Percentiles rank a stretch among this genome's conserved stretches.
Conservation (phyloP, 2,329 filamentous ascomycete genomes). For the Pestalotiopsis fici region DNA sequence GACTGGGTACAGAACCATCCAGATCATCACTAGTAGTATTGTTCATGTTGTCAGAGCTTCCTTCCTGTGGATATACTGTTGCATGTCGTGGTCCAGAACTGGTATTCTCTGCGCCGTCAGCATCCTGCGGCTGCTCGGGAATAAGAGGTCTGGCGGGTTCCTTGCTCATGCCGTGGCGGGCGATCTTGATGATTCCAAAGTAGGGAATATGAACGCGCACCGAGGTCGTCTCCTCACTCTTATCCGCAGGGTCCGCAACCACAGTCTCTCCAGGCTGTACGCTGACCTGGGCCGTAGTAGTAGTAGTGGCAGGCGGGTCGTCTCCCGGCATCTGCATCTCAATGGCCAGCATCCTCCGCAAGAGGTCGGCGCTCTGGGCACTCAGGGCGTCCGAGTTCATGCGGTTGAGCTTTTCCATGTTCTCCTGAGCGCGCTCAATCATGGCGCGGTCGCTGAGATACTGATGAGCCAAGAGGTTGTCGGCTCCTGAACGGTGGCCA, state of each 20-base stretch:
- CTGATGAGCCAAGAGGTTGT: conserved; percentile 12
- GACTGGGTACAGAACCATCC: background rate
- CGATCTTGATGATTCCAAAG: conserved; percentile 35
- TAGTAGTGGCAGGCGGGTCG: conserved; percentile 13
- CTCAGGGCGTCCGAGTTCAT: conserved; percentile 28
- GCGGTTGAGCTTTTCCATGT: conserved; percentile 17
- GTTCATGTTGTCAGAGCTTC: background rate
- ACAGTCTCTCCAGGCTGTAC: background rate
- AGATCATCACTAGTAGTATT: background rate
- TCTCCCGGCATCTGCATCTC: conserved; percentile 31
- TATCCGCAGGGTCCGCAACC: conserved; percentile 13
- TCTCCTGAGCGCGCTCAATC: conserved; percentile 9
- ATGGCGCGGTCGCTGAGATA: conserved; percentile 1
- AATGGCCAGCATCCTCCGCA: conserved; percentile 29
- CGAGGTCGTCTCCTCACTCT: background rate
- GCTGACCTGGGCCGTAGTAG: background rate
- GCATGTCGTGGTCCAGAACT: background rate
- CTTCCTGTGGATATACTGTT: background rate
- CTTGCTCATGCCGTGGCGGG: background rate
- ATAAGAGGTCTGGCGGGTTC: background rate
- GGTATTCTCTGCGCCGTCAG: background rate
- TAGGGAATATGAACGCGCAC: conserved; percentile 43
- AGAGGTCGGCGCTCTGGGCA: conserved; percentile 25
- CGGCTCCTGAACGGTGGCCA: conserved; percentile 10
- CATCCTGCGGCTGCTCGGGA: background rate